These are phyloP conservation scores for Linnemannia zychae DNA, from an alignment of 192 early-diverging fungal genomes.

Conservation along the genomic window DNA sequence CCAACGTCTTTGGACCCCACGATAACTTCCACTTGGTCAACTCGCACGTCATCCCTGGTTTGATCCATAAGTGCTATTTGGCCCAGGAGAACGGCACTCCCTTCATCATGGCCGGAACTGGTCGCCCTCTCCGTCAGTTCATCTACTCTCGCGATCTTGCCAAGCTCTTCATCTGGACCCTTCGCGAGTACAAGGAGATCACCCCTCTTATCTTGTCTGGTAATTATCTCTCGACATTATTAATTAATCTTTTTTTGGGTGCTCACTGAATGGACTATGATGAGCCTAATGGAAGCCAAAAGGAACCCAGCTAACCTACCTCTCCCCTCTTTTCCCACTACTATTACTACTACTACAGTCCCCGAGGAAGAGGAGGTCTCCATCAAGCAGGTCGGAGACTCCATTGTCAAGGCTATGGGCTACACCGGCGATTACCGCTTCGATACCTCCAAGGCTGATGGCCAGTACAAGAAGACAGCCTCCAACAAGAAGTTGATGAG, in stretches of 20 bases:
- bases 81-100: conserved; percentile 84
- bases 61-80: conserved; percentile 87
- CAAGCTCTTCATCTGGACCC: conserved; percentile 84
- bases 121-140: conserved; percentile 86
- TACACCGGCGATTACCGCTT: conserved; percentile 78
- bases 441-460: conserved; percentile 81
- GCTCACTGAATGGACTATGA: conserved; percentile 4
- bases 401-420: conserved; percentile 77
- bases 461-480: conserved; percentile 89
- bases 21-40: conserved; percentile 86
- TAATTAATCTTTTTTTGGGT: conserved; percentile 12
- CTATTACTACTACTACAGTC: conserved; percentile 58
- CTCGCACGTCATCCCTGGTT: conserved; percentile 84
- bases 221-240: conserved; percentile 35
- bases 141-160: conserved; percentile 87
- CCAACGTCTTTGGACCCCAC: conserved; percentile 86
- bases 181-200: conserved; percentile 84
- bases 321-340: background rate
- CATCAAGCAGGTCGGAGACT: conserved; percentile 82
- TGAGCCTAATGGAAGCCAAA: background rate
- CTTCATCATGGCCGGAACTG: conserved; percentile 80
- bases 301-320: background rate
- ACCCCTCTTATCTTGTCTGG: conserved; percentile 87
- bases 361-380: conserved; percentile 82
- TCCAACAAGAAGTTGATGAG: conserved; percentile 81